Evolutionary conservation across 345 rosid genomes (phyloP).

Genomic region (Cardamine chenopodiifolia): DNA sequence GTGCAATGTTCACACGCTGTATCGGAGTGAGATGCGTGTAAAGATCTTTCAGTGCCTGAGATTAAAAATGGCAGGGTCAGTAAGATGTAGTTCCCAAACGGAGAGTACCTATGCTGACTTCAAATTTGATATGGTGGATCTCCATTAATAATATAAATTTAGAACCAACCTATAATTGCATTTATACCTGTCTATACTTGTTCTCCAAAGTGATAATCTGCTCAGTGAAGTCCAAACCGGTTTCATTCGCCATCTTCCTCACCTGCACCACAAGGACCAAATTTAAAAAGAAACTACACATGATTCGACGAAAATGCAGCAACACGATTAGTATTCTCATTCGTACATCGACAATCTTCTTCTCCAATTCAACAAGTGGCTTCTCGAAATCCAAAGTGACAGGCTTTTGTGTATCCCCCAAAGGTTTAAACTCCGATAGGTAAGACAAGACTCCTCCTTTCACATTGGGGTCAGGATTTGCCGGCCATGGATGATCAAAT

Average conservation of each 20-base stretch:
- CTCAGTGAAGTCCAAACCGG: slow-evolving; percentile 90
- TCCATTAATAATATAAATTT: not conserved
- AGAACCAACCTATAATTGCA: not conserved
- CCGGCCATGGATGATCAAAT: slow-evolving; percentile 93
- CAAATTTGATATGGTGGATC: not conserved
- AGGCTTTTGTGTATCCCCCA: slow-evolving; percentile 70
- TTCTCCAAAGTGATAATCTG: slow-evolving; percentile 79
- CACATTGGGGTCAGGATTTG: slow-evolving; percentile 87
- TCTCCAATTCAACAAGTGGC: slow-evolving; percentile 77
- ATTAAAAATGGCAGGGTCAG: slow-evolving; percentile 1
- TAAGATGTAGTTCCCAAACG: not conserved
- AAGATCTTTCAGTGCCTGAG: slow-evolving; percentile 80
- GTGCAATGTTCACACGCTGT: slow-evolving; percentile 92
- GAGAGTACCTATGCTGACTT: not conserved
- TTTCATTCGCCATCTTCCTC: slow-evolving; percentile 87
- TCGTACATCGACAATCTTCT: slow-evolving; percentile 82
- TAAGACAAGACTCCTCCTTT: slow-evolving; percentile 83
- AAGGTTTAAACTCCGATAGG: slow-evolving; percentile 81
- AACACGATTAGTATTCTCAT: not conserved
- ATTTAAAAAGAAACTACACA: slow-evolving; percentile 7
- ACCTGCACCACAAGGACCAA: slow-evolving; percentile 60
- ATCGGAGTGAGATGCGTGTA: slow-evolving; percentile 82
- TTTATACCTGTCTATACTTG: slow-evolving; percentile 76
- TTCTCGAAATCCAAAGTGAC: slow-evolving; percentile 88
- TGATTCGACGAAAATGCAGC: not conserved